Conservation (phyloP, 306 rosid species). For the Castanea crenata region DNA sequence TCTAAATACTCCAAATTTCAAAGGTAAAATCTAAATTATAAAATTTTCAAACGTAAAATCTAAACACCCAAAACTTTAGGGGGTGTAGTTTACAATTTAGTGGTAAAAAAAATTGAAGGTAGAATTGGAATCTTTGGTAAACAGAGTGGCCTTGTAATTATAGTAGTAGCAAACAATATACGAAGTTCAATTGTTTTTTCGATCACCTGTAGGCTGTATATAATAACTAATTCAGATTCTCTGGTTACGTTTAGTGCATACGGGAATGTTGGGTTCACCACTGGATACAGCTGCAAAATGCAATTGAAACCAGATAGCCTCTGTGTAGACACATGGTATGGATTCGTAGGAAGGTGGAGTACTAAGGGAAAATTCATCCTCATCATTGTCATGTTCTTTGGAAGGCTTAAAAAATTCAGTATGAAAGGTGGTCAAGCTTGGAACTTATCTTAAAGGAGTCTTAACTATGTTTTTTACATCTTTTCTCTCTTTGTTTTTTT, state of each 20-base stretch:
- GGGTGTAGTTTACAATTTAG: no score
- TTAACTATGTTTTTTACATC: not conserved
- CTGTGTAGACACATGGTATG: constrained; percentile 54
- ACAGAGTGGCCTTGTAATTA: no score
- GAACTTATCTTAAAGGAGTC: constrained; percentile 25
- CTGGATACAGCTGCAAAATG: constrained; percentile 62
- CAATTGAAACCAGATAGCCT: constrained; percentile 17
- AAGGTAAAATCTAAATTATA: no score
- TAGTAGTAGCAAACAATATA: no score
- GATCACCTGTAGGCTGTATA: no score
- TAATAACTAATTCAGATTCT: not conserved
- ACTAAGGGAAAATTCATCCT: constrained; percentile 45
- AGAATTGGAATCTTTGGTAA: no score
- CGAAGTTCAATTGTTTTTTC: no score
- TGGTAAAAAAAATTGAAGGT: no score
- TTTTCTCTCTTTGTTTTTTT: no score
- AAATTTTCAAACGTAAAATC: no score
- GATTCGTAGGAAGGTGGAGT: constrained; percentile 62
- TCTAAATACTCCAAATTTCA: no score
- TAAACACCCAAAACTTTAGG: no score
- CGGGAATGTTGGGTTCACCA: constrained; percentile 73
- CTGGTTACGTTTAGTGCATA: constrained; percentile 53
- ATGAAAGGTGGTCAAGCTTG: constrained; percentile 52
- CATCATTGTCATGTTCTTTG: constrained; percentile 64
- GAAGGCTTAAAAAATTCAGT: constrained; percentile 64